Evolutionary conservation across 257 asterid genomes (phyloP), one percentile per base, ranked within the genome.

Genomic region (Petunia secreta): DNA sequence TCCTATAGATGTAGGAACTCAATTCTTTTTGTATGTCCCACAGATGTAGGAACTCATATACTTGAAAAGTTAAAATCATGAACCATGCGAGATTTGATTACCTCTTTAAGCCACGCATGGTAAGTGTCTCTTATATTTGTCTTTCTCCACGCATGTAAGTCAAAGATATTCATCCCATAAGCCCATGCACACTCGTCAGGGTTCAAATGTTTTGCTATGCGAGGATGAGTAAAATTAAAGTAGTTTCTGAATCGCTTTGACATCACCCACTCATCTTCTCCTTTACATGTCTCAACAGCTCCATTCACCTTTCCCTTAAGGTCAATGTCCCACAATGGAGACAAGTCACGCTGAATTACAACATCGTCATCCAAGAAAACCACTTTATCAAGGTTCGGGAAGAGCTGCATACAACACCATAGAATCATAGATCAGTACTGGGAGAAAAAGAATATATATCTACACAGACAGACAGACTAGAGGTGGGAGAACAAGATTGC

Each of bases 351-450:
- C 63, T 84, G 86, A 85, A 95, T 87, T 66, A 94, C 99, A 75
- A 96, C 88, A 87, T 96, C 99, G 73, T 96, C 99, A 83, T 96
- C 99, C 80, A 96, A 87, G 93, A 96, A 96, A 75, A 96, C 97
- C 87, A 96, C 97, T 90, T 96, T 94, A 82, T 94, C 94, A 63
- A 96, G 94, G 85, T 90, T 88, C 8, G 98, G 99, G 84, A 96
- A 96, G 66, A 94, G 95, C 99, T 96, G 95, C 89, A 91, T 78
- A 83, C 68, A 53, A 15, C 77, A 75, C 38, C 54, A 67, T 71
- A 48, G 44, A 46, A 71, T 71, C 77, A 46, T 43, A 71, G 10
- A 25, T 46, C 25, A 71, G 43, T 25, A 46, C 10, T 52, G 48
- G 43, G 6, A 55, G 15, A 55, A 71, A 48, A 25, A 48, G 54